Evolutionary conservation across 2,329 filamentous ascomycete genomes (phyloP).

Genomic region (Penicillium sp.): DNA sequence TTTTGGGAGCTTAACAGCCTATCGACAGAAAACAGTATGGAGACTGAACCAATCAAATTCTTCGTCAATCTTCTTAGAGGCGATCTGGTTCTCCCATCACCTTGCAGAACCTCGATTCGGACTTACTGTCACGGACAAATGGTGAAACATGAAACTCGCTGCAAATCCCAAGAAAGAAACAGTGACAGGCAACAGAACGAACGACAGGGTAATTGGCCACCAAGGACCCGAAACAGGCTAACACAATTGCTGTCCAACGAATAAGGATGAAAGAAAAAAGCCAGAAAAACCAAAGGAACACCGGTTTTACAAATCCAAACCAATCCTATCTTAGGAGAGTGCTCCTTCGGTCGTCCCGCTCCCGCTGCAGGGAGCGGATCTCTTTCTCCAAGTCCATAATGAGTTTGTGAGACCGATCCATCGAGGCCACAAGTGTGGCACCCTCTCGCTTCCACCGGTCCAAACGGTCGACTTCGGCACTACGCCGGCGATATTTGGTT

Average conservation of each 20-base stretch:
- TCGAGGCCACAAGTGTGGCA: slow-evolving; percentile 49
- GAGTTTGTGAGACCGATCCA: slow-evolving; percentile 60
- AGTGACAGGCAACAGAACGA: slow-evolving; percentile 12
- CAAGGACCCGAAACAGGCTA: slow-evolving; percentile 9
- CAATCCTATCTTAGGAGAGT: slow-evolving; percentile 20
- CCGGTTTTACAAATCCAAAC: slow-evolving; percentile 8
- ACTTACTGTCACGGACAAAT: slow-evolving; percentile 22
- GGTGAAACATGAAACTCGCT: slow-evolving; percentile 25
- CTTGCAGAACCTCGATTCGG: slow-evolving; percentile 23
- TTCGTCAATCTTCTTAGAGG: slow-evolving; percentile 19
- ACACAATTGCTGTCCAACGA: slow-evolving; percentile 13
- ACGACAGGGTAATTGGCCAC: slow-evolving; percentile 11
- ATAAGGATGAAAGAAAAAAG: slow-evolving; percentile 9
- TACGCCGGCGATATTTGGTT: slow-evolving; percentile 67
- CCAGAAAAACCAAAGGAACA: slow-evolving; percentile 5
- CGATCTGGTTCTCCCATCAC: slow-evolving; percentile 13
- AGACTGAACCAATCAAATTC: slow-evolving; percentile 17
- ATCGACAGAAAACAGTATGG: slow-evolving; percentile 12
- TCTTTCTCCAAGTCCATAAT: slow-evolving; percentile 64
- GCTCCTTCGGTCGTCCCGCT: slow-evolving; percentile 41
- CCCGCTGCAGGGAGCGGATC: slow-evolving; percentile 56
- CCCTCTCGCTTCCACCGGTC: slow-evolving; percentile 68
- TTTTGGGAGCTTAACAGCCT: slow-evolving; percentile 22
- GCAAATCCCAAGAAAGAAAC: slow-evolving; percentile 17
- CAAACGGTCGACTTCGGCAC: slow-evolving; percentile 66